Base-by-base conservation (phyloP, 495 filamentous ascomycete genomes). In the Lophium mytilinum region DNA sequence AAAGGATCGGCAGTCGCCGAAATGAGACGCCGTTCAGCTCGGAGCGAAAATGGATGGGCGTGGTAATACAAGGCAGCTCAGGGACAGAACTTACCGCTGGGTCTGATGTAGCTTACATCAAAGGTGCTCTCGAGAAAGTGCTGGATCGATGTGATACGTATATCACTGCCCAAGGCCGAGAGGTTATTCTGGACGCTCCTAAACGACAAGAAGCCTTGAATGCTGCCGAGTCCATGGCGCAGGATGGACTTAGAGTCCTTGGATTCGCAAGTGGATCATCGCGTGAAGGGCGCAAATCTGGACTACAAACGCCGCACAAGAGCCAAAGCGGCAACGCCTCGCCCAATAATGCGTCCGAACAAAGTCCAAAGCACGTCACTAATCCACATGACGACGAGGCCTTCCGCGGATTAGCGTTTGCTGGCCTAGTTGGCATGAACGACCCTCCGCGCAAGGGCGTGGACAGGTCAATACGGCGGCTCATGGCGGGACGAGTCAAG, bases 1-100 rank as follows among this genome's bases (percentile, higher is more conserved):
- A 95, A 37, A 82, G 86, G 12, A 83, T 95, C 52, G 87, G 89
- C 37, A 80, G 78, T 33, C 84, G 90, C 36, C 80, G 84, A 15
- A 80, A 82, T 19, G 93, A 97, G 66, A 90, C 87, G 1, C 91
- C 93, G 0, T 99, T 99, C 67, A 96, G 90, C 66, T 97, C 93
- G 0, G 91, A 96, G 64, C 82, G 90, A 46, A 99, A 96, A 71
- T 99, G 93, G 92, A 99, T 97, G 93, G 93, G 93, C 36, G 90
- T 95, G 12, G 83, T 88, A 1, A 89, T 95, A 53, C 67, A 71
- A 53, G 69, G 75, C 35, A 69, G 66, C 51, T 73, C 57, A 11
- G 55, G 50, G 12, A 51, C 60, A 12, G 60, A 60, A 12, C 52
- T 52, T 7, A 69, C 35, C 78, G 79, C 55, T 70, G 62, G 58